Percentiles rank a stretch among this genome's conserved stretches.
phyloP scores from a whole-genome alignment of 2,329 filamentous ascomycete genomes.

The Penicillium sp. region DNA sequence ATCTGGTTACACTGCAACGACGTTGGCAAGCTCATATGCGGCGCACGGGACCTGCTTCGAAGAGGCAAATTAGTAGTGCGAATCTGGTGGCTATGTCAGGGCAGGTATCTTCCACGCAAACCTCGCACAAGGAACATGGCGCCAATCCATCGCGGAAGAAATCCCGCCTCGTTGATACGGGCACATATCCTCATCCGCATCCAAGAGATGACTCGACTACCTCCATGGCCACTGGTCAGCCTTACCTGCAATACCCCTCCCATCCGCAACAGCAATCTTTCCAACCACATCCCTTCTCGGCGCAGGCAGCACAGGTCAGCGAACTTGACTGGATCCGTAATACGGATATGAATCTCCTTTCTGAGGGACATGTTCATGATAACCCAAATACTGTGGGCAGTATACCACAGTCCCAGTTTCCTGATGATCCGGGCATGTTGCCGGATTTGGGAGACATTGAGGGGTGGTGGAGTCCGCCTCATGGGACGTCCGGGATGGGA shows the following conservation, averaged over 20 bases:
- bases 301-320: conserved; percentile 21
- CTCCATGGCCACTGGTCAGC: conserved; percentile 12
- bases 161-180: conserved; percentile 25
- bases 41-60: conserved; percentile 36
- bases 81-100: conserved; percentile 21
- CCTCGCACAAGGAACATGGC: conserved; percentile 10
- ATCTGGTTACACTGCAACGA: conserved; percentile 47
- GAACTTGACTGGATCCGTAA: conserved; percentile 41
- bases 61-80: conserved; percentile 38
- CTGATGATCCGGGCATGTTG: conserved; percentile 26
- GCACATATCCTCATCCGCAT: neutral
- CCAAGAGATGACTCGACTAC: neutral
- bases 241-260: conserved; percentile 15
- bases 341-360: conserved; percentile 36
- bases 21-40: conserved; percentile 48
- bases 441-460: conserved; percentile 38
- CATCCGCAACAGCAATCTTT: conserved; percentile 14
- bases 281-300: conserved; percentile 21
- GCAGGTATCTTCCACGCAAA: conserved; percentile 22
- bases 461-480: conserved; percentile 41
- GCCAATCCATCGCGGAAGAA: conserved; percentile 34
- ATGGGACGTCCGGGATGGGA: conserved; percentile 24
- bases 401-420: conserved; percentile 22
- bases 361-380: conserved; percentile 27
- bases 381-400: conserved; percentile 9